Conservation (phyloP, 2,329 filamentous ascomycete species). For the Hymenoscyphus infarciens region DNA sequence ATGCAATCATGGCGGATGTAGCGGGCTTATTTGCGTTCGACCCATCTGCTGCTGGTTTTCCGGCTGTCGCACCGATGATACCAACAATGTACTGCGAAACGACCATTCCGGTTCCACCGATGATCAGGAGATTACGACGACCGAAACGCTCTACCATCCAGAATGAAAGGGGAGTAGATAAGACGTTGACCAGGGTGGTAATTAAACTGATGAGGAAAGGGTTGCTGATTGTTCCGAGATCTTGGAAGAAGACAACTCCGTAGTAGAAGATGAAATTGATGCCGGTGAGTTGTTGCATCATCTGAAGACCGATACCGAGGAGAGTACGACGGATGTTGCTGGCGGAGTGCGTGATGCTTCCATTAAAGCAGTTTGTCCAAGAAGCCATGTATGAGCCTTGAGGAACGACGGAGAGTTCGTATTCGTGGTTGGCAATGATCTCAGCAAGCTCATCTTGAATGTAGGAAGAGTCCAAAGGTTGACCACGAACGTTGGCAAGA, state of each 20-base stretch:
- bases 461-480: slow-evolving; percentile 66
- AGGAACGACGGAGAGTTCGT: slow-evolving; percentile 11
- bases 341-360: slow-evolving; percentile 56
- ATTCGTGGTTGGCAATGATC: slow-evolving; percentile 78
- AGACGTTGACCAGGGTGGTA: slow-evolving; percentile 85
- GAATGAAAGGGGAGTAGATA: slow-evolving; percentile 76
- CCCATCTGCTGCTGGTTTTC: slow-evolving; percentile 60
- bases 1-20: slow-evolving; percentile 69
- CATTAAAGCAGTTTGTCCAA: slow-evolving; percentile 67
- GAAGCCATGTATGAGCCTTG: slow-evolving; percentile 3
- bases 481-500: slow-evolving; percentile 67
- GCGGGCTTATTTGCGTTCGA: slow-evolving; percentile 40
- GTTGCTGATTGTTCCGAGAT: slow-evolving; percentile 65
- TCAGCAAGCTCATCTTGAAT: slow-evolving; percentile 75
- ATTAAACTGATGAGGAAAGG: slow-evolving; percentile 83
- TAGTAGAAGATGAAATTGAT: slow-evolving; percentile 93
- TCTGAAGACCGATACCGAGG: slow-evolving; percentile 68
- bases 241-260: slow-evolving; percentile 84
- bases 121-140: slow-evolving; percentile 74
- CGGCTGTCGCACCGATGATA: slow-evolving; percentile 49
- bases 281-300: slow-evolving; percentile 78
- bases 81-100: slow-evolving; percentile 84
- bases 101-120: slow-evolving; percentile 76
- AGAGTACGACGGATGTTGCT: slow-evolving; percentile 69
- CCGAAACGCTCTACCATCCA: slow-evolving; percentile 79